Evolutionary conservation across 2,329 filamentous ascomycete genomes (phyloP), one percentile per base, ranked within the genome.

Genomic region (Trichoderma asperellum): DNA sequence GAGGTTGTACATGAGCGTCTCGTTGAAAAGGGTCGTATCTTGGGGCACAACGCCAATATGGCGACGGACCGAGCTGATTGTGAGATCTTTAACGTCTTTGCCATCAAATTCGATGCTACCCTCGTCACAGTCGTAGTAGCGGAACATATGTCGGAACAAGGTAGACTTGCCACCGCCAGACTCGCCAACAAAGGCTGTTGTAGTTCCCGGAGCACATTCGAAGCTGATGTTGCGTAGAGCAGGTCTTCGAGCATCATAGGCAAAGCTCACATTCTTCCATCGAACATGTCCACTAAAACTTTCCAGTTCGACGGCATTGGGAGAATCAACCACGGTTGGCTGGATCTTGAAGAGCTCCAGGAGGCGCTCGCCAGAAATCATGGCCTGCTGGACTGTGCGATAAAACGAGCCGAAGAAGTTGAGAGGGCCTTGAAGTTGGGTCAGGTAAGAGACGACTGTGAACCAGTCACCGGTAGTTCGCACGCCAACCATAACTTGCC

Each of bases 101-200:
- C 91, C 93, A 77, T 98, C 96, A 67, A 99, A 84, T 76, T 91
- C 88, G 69, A 98, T 97, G 75, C 85, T 89, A 43, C 96, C 96
- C 63, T 89, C 87, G 64, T 90, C 85, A 67, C 91, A 88, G 77
- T 97, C 96, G 83, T 98, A 99, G 81, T 97, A 99, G 21, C 96
- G 92, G 85, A 97, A 98, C 78, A 99, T 89, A 60, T 98, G 87
- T 62, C 96, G 91, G 84, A 99, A 97, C 32, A 99, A 88, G 0
- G 96, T 99, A 2, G 95, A 98, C 80, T 99, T 99, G 73, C 96
- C 96, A 70, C 96, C 96, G 57, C 96, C 96, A 37, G 95, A 98
- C 79, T 98, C 95, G 72, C 96, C 96, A 21, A 99, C 96, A 72
- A 99, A 90, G 0, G 96, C 96, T 6, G 95, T 99, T 0, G 94